A percentile compares a stretch with the other conserved stretches of the same genome.
Evolutionary conservation across 257 asterid genomes (phyloP).

Genomic region (Rubia yunnanensis): DNA sequence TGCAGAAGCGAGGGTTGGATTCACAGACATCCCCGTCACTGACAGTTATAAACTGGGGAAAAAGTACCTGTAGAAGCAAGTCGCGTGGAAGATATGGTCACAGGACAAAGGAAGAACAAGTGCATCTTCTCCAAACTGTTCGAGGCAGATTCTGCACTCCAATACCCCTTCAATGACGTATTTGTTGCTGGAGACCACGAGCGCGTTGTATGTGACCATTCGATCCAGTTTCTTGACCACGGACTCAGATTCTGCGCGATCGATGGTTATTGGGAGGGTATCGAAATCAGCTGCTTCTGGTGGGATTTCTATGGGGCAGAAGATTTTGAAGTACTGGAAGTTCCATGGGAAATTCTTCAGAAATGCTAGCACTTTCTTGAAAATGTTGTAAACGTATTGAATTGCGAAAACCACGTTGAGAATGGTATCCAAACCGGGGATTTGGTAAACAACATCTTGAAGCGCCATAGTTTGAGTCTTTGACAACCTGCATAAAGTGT

Average conservation of each 20-base stretch:
- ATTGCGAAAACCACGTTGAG: background rate
- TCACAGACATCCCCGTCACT: no score
- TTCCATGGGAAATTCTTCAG: no score
- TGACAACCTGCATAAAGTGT: background rate
- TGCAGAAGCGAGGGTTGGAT: background rate
- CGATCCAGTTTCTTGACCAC: background rate
- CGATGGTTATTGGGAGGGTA: background rate
- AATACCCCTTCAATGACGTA: background rate
- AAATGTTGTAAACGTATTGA: background rate
- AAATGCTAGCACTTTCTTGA: background rate
- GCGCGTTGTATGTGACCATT: background rate
- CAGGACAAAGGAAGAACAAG: background rate
- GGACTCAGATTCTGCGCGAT: background rate
- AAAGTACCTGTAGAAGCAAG: background rate
- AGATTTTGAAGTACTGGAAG: no score
- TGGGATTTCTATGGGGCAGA: background rate
- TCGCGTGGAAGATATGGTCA: background rate
- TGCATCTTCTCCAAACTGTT: background rate
- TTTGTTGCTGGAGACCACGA: background rate
- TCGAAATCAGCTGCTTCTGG: background rate
- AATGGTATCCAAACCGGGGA: background rate
- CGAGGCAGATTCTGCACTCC: background rate
- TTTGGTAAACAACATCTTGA: background rate
- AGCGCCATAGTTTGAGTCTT: background rate
- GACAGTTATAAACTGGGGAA: no score